Percentiles rank a stretch among this genome's conserved stretches.
phyloP scores from a whole-genome alignment of 345 rosid genomes.

The Eucalyptus erythrocorys region DNA sequence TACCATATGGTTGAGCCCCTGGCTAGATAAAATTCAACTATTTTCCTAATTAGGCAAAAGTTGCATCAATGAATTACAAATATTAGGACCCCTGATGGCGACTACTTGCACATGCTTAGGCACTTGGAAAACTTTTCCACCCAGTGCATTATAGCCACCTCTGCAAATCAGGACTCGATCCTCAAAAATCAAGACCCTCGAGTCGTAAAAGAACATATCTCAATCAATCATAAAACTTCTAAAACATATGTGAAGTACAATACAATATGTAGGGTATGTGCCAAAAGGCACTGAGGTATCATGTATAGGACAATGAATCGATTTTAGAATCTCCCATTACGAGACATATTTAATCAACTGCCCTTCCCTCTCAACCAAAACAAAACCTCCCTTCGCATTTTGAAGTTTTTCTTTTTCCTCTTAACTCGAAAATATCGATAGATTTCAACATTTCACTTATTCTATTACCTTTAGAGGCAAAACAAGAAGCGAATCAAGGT shows the following conservation, averaged over 20 bases:
- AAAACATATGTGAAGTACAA: background rate
- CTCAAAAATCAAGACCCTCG: fast-evolving
- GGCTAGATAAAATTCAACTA: background rate
- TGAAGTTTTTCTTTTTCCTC: background rate
- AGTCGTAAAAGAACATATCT: background rate
- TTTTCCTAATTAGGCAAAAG: background rate
- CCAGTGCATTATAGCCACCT: background rate
- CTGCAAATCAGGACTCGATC: background rate
- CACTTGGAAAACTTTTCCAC: background rate
- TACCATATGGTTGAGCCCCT: background rate
- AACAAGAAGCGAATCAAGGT: background rate
- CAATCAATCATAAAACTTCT: background rate
- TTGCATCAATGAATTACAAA: background rate
- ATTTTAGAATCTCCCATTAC: background rate
- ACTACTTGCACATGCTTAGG: background rate
- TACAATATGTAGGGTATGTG: background rate
- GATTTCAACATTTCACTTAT: background rate
- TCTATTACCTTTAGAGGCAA: background rate
- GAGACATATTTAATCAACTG: background rate
- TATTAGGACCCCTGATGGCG: background rate
- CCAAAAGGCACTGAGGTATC: fast-evolving
- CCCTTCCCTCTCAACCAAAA: background rate
- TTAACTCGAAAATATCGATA: background rate
- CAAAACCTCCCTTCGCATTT: background rate
- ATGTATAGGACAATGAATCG: fast-evolving